Base-by-base conservation (phyloP, 495 filamentous ascomycete species). In the Neurospora terricola region DNA sequence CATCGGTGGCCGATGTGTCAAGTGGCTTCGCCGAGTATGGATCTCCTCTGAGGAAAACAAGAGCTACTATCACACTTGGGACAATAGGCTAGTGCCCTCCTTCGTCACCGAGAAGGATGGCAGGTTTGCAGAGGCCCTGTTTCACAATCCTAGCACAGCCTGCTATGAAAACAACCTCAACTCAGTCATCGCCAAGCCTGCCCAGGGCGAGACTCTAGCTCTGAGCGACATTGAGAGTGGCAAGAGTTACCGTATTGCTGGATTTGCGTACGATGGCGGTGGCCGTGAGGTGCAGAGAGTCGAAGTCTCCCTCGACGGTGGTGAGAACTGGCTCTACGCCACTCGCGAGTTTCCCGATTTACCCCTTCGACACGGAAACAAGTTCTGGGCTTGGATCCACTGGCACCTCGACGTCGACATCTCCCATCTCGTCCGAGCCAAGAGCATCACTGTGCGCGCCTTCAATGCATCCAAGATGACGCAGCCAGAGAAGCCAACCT, bases 41-140 rank as follows among this genome's bases (percentile, higher is more conserved):
- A 54, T 73, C 54, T 71, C 42, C 27, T 71, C 68, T 5, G 23
- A 43, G 21, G 69, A 76, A n/a, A 74, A 71, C 30, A 14, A 71
- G 11, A 73, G 75, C 66, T 74, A 74, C 40, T 76, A 76, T 23
- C 75, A 76, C 34, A 18, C 69, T 16, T 76, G 75, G 70, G 75
- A 74, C 2, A 76, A 76, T 34, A 42, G 70, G 30, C 62, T 71
- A 14, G 14, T 74, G 72, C 75, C 75, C 36, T 34, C 37, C 10
- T 72, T 40, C 10, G 68, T 74, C 66, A 16, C n/a, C 2, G 40
- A 27, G n/a, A 76, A 72, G n/a, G 75, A 74, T 11, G 38, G 75
- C 23, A 30, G 70, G 45, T 9, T 72, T 12, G 75, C 75, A 4
- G 9, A 54, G 30, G 68, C 54, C 21, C 14, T 73, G 69, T 75